Base-by-base conservation (phyloP, 2,329 filamentous ascomycete species). In the Bipolaris oryzae region DNA sequence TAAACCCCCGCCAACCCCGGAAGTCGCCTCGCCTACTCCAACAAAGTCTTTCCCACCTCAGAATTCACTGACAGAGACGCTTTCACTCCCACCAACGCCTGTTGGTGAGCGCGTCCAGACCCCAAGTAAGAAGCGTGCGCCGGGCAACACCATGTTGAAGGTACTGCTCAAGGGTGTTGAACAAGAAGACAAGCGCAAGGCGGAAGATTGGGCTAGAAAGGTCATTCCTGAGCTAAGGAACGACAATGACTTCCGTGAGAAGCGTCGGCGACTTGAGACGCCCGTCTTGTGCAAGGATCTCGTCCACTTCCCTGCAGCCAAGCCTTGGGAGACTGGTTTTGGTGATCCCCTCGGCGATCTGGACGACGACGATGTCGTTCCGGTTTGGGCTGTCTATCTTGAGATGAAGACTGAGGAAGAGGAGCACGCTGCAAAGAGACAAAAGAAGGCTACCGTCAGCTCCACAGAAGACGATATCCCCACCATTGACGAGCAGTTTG, bases 281-380 rank as follows among this genome's bases (percentile, higher is more conserved):
- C 64, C 66, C 2, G 58, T 74, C 16, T 58, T 64, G 15, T 55
- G 69, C 38, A 59, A 66, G 15, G 67, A 74, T 6, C 62, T 76
- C 11, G 58, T 64, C 16, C 57, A 65, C 47, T 61, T 74, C n/a
- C 71, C 72, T 3, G 60, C 68, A 1, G 60, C 66, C 45, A 67
- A 68, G 43, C 74, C 74, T 21, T 76, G 74, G 74, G 59, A 72
- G 48, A 50, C 64, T 7, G 72, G 69, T 16, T 75, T 68, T 43
- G 69, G 73, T 20, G 57, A 72, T 21, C 65, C 66, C 1, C 64
- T 71, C 4, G 71, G 66, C 21, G 61, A 69, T 18, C 43, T 67
- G 37, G 67, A 71, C 7, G 70, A 72, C 18, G 66, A 71, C 2
- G 66, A 69, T 7, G 55, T 67, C 5, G 71, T 67, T 3, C 72